Evolutionary conservation across 306 rosid genomes (phyloP).

Genomic region (Cucurbita ficifolia): DNA sequence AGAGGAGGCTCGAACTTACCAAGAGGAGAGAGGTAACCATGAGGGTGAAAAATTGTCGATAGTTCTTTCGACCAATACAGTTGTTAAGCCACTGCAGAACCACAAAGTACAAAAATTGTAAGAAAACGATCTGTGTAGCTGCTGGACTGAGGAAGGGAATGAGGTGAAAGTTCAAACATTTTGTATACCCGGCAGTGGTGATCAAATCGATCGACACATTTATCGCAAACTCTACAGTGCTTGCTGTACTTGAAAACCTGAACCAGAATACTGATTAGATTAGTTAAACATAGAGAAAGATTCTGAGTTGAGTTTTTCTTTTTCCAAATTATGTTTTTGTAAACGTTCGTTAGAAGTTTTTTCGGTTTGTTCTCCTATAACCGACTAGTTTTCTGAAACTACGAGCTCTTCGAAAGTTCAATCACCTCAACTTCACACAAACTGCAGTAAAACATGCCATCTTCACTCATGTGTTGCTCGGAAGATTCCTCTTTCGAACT

Average conservation of each 20-base stretch:
- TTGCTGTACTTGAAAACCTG: conserved; percentile 97
- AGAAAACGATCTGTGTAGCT: not conserved
- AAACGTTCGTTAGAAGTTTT: no score
- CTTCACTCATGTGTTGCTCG: conserved; percentile 57
- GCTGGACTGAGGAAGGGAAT: not conserved
- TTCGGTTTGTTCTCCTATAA: no score
- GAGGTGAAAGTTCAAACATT: conserved; percentile 11
- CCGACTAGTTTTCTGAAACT: not conserved
- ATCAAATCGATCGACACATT: conserved; percentile 84
- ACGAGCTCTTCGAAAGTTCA: conserved; percentile 14
- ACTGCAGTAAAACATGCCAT: conserved; percentile 95
- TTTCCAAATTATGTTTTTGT: no score
- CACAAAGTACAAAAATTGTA: not conserved
- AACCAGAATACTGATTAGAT: conserved; percentile 1
- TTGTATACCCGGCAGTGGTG: conserved; percentile 90
- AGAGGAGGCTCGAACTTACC: conserved; percentile 49
- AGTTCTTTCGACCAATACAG: conserved; percentile 81
- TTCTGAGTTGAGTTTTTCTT: no score
- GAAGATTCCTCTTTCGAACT: conserved; percentile 51
- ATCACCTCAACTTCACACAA: conserved; percentile 98
- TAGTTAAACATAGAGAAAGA: not conserved
- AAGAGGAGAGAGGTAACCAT: conserved; percentile 89
- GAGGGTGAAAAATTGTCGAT: conserved; percentile 78
- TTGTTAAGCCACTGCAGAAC: conserved; percentile 91
- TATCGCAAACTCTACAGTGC: conserved; percentile 95